Conservation (phyloP, 1,284 basidiomycete species). For the Lentinula novae-zelandiae region DNA sequence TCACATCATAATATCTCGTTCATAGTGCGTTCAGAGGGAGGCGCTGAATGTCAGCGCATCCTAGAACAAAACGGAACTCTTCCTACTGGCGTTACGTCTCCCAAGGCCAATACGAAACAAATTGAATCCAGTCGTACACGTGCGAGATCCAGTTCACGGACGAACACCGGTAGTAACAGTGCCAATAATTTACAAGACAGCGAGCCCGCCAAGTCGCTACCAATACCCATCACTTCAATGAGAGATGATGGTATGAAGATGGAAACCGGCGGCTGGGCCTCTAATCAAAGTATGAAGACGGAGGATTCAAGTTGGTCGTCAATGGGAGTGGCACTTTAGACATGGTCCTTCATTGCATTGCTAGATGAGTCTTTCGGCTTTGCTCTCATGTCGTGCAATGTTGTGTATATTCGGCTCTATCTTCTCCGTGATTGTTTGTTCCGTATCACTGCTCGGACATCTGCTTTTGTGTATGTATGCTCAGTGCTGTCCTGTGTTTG, state of each 20-base stretch:
- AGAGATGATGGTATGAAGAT: slow-evolving; percentile 10
- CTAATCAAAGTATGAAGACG: neutral
- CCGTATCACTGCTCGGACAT: neutral
- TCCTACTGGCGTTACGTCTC: slow-evolving; percentile 3
- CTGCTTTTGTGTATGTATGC: neutral
- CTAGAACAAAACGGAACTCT: slow-evolving; percentile 20
- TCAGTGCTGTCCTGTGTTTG: neutral
- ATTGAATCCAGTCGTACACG: neutral
- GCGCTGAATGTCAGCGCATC: slow-evolving; percentile 30
- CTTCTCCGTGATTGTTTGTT: neutral
- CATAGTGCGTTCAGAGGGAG: slow-evolving; percentile 33
- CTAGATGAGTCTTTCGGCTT: neutral
- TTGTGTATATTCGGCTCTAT: neutral
- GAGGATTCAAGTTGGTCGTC: neutral
- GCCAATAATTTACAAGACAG: slow-evolving; percentile 8
- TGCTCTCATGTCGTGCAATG: neutral
- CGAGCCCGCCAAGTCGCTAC: slow-evolving; percentile 11
- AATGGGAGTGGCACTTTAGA: neutral
- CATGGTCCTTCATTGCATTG: neutral
- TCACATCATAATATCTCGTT: neutral
- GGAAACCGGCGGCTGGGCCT: neutral
- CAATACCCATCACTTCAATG: slow-evolving; percentile 13
- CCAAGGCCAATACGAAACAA: neutral
- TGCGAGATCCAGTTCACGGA: neutral
- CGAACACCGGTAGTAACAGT: neutral